Percentiles rank a stretch among this genome's conserved stretches.
Evolutionary conservation across 257 asterid genomes (phyloP).

Genomic region (Salvia rosmarinus): DNA sequence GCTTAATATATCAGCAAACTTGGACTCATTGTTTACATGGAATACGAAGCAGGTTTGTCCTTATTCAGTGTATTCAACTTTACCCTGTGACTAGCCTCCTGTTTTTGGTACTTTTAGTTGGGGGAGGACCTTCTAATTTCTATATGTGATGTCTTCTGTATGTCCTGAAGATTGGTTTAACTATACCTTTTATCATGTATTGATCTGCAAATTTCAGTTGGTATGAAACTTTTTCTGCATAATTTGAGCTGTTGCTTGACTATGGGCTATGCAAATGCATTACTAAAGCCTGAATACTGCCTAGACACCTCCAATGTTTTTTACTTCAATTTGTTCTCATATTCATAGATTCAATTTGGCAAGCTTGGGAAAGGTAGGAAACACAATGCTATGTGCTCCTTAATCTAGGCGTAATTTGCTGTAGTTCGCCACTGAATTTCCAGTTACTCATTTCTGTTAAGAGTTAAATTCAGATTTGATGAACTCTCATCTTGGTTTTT

Average conservation of each 20-base stretch:
- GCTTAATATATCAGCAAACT: constrained; percentile 62
- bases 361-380: not conserved
- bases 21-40: constrained; percentile 73
- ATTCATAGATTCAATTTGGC: not conserved
- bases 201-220: not conserved
- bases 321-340: not conserved
- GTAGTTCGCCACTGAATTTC: constrained; percentile 18
- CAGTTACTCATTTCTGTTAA: constrained; percentile 3
- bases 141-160: constrained; percentile 11
- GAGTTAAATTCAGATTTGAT: constrained; percentile 23
- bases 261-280: constrained; percentile 8
- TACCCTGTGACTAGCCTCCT: constrained; percentile 3
- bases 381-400: constrained; percentile 2
- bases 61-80: constrained; percentile 6
- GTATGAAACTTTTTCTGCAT: not conserved
- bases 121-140: not conserved
- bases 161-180: not conserved
- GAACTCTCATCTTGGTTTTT: constrained; percentile 22
- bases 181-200: constrained; percentile 1
- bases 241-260: not conserved
- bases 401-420: not conserved
- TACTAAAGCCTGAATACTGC: constrained; percentile 9
- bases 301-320: not conserved
- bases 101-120: constrained; percentile 20
- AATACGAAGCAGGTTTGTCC: constrained; percentile 76